Evolutionary conservation across 768 basidiomycete species (phyloP).

Genomic region (Leccinum ochraceum): DNA sequence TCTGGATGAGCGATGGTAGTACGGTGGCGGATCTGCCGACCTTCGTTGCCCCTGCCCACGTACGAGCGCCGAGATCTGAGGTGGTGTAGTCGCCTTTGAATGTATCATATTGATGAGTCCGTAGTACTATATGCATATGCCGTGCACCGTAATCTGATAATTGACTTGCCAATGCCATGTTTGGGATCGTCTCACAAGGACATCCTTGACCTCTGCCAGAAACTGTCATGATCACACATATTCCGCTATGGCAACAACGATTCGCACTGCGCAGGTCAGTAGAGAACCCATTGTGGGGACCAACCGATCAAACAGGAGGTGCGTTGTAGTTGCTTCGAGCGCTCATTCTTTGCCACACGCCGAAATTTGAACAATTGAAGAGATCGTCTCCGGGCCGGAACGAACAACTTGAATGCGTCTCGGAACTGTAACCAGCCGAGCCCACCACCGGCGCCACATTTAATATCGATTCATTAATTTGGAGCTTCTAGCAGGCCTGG

Average conservation of each 20-base stretch:
- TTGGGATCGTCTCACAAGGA: background rate
- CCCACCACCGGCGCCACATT: background rate
- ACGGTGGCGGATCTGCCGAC: background rate
- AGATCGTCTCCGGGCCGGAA: background rate
- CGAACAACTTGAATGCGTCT: background rate
- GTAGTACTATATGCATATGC: background rate
- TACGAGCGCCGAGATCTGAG: background rate
- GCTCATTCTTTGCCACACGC: background rate
- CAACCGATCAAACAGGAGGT: constrained; percentile 3
- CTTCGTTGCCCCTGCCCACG: background rate
- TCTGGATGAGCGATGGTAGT: background rate
- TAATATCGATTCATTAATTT: no score
- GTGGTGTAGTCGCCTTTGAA: background rate
- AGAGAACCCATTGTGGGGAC: background rate
- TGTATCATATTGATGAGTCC: background rate
- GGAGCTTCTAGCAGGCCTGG: background rate
- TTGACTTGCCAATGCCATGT: no score
- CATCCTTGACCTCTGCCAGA: no score
- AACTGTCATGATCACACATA: no score
- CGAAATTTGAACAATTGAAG: background rate
- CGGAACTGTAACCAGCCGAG: background rate
- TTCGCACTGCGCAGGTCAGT: background rate
- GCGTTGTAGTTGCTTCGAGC: background rate
- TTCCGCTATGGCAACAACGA: background rate
- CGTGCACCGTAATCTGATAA: background rate